Evolutionary conservation across 768 basidiomycete species (phyloP).

Genomic region (Tulasnella calospora): DNA sequence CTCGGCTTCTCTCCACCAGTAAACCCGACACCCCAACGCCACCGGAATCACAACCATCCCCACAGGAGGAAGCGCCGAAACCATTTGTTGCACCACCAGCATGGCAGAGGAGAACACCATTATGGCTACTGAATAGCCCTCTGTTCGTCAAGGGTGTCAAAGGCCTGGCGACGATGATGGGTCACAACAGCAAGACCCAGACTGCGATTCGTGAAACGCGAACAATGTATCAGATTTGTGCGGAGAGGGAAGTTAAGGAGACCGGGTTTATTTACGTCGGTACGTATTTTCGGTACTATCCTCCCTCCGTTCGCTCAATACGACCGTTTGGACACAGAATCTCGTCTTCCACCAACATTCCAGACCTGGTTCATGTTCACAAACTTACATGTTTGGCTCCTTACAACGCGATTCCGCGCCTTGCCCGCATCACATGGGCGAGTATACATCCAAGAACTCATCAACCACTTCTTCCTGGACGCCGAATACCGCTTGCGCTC

Average conservation of each 20-base stretch:
- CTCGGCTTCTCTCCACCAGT: not conserved
- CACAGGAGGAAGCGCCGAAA: slow-evolving; percentile 4
- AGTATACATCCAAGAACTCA: slow-evolving; percentile 69
- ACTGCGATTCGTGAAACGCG: slow-evolving; percentile 43
- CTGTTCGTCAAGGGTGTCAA: slow-evolving; percentile 31
- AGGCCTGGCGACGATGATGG: slow-evolving; percentile 39
- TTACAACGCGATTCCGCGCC: slow-evolving; percentile 80
- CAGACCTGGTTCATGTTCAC: slow-evolving; percentile 96
- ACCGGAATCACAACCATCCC: not conserved
- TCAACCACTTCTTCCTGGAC: slow-evolving; percentile 95
- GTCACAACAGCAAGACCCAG: slow-evolving; percentile 39
- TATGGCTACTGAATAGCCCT: slow-evolving; percentile 19
- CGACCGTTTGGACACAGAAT: slow-evolving; percentile 48
- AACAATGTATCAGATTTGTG: slow-evolving; percentile 40
- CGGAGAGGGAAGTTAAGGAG: slow-evolving; percentile 40
- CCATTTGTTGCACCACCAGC: slow-evolving; percentile 21
- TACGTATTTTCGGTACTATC: slow-evolving; percentile 30
- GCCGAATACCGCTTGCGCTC: slow-evolving; percentile 83
- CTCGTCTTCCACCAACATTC: slow-evolving; percentile 82
- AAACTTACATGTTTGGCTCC: slow-evolving; percentile 87
- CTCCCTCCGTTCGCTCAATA: not conserved
- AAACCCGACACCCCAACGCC: not conserved
- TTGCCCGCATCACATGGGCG: slow-evolving; percentile 63
- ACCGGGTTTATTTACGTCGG: slow-evolving; percentile 43
- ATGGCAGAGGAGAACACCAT: slow-evolving; percentile 14